Base-by-base conservation (phyloP, 352 stramenopile genomes). In the Elongisporangium prolatum region DNA sequence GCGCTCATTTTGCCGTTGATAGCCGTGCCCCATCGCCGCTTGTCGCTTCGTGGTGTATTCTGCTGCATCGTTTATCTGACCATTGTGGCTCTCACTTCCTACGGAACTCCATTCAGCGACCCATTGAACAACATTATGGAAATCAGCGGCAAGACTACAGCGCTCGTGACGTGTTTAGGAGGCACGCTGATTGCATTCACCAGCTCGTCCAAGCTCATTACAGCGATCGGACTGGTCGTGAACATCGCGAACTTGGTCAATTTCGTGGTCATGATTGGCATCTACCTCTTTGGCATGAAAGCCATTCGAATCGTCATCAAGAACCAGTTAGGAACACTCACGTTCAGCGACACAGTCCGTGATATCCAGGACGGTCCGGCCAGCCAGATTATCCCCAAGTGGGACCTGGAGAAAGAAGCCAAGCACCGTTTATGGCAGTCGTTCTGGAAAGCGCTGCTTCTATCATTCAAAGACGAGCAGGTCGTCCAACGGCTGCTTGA, bases 391-490 rank as follows among this genome's bases (percentile, higher is more conserved):
- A 40, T 83, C 3, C 63, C 60, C 0, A 24, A 59, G 4, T 83
- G 70, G 75, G 64, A 82, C 25, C 5, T 84, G 5, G 62, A 86
- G 1, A 72, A 69, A 48, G 73, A 86, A 40, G 52, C 56, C 5
- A 81, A 82, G 52, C 69, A 80, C 51, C 71, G 73, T 24, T 59
- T 86, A 20, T 86, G 76, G 76, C 76, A 84, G 14, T 50, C 63
- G 1, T 86, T 86, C 28, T 86, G 76, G 76, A 52, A 71, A 8
- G 60, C 63, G 7, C 9, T 74, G 16, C 18, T 86, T 20, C 57
- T 80, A 0, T 61, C 68, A 7, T 17, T 62, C 7, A 50, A 62
- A 9, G 64, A 74, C 51, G 21, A 65, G 18, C 57, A 40, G 21
- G 58, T 76, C 1, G 62, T 65, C 5, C 61, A 77, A 21, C 57